Evolutionary conservation across 2,329 filamentous ascomycete genomes (phyloP).

Genomic region (Fusarium goolgardi): DNA sequence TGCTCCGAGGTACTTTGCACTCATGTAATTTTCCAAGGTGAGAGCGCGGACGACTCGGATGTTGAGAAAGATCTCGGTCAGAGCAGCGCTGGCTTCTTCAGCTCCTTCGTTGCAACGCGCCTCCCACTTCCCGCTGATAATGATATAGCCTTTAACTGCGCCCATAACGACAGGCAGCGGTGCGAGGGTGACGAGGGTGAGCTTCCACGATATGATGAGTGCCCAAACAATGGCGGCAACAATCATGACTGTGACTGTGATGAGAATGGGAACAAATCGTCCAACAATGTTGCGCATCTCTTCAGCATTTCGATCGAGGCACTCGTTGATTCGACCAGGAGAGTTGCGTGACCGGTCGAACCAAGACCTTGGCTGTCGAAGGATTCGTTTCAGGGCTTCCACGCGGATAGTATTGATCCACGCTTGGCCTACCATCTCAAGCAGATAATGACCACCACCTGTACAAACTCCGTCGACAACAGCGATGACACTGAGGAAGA

Average conservation of each 20-base stretch:
- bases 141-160: conserved; percentile 73
- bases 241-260: conserved; percentile 76
- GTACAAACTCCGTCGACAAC: conserved; percentile 72
- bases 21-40: conserved; percentile 78
- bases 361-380: conserved; percentile 82
- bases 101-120: conserved; percentile 71
- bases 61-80: conserved; percentile 81
- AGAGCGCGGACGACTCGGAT: conserved; percentile 82
- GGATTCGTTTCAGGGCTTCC: conserved; percentile 74
- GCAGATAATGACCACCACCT: conserved; percentile 75
- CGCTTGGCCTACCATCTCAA: conserved; percentile 76
- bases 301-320: conserved; percentile 83
- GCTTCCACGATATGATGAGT: conserved; percentile 78
- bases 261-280: conserved; percentile 76
- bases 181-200: conserved; percentile 80
- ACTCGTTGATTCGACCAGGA: conserved; percentile 72
- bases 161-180: conserved; percentile 74
- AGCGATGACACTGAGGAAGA: conserved; percentile 76
- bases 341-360: conserved; percentile 78
- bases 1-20: conserved; percentile 67
- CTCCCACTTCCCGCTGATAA: conserved; percentile 78
- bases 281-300: conserved; percentile 87
- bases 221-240: conserved; percentile 79
- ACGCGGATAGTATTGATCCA: conserved; percentile 81
- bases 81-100: conserved; percentile 65